These are phyloP conservation scores for Arabidopsis arenosa DNA, from an alignment of 345 rosid species.

Conservation along the genomic window DNA sequence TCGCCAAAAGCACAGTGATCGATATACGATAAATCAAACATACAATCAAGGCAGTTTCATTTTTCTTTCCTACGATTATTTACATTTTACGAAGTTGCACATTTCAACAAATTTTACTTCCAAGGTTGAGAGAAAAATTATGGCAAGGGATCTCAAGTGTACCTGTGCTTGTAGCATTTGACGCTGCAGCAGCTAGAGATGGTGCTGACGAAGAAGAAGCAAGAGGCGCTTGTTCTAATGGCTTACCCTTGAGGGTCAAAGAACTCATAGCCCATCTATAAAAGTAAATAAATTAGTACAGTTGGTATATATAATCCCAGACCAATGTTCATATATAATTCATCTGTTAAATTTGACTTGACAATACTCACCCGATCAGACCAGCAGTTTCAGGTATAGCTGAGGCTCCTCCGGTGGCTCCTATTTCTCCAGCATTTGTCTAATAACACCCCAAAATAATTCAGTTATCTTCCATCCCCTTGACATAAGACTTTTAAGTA, in stretches of 20 bases:
- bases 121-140: background rate
- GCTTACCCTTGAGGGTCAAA: constrained; percentile 91
- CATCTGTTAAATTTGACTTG: background rate
- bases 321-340: background rate
- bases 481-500: background rate
- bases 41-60: background rate
- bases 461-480: constrained; percentile 10
- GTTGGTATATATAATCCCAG: background rate
- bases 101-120: constrained; percentile 1
- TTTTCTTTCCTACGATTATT: constrained; percentile 1
- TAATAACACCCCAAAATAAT: constrained; percentile 30
- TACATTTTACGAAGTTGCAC: background rate
- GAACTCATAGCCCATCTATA: constrained; percentile 99
- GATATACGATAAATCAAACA: background rate
- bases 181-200: constrained; percentile 54
- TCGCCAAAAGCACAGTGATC: constrained; percentile 2
- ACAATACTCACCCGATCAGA: constrained; percentile 78
- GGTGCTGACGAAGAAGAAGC: constrained; percentile 61
- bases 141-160: constrained; percentile 28
- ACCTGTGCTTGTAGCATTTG: constrained; percentile 76
- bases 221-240: constrained; percentile 77
- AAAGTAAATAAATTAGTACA: constrained; percentile 4
- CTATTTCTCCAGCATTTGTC: constrained; percentile 68
- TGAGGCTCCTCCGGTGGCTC: constrained; percentile 62
- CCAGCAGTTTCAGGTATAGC: constrained; percentile 86